Evolutionary conservation across 352 stramenopile species (phyloP).

Genomic region (Pelagophyceae sp.): DNA sequence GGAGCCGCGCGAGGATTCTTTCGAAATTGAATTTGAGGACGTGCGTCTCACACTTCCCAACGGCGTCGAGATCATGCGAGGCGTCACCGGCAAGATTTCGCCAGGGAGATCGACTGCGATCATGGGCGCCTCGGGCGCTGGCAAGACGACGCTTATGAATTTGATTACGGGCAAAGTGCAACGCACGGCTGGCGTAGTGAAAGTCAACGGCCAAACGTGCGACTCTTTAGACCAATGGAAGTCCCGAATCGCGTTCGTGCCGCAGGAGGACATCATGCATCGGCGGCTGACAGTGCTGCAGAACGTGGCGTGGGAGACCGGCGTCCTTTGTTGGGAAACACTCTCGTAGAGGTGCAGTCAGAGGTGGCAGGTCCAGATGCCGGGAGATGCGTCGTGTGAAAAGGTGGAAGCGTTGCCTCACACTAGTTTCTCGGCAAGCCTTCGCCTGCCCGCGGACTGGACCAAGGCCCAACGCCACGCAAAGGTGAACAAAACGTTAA

Average conservation of each 20-base stretch:
- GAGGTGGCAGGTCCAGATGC: too few species aligned
- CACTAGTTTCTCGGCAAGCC: slow-evolving; percentile 5
- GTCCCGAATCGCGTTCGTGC: slow-evolving; percentile 61
- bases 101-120: slow-evolving; percentile 11
- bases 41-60: not conserved
- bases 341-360: too few species aligned
- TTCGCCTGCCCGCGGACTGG: slow-evolving; percentile 48
- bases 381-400: too few species aligned
- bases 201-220: not conserved
- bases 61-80: slow-evolving; percentile 14
- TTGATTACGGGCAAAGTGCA: slow-evolving; percentile 12
- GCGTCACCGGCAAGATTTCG: not conserved
- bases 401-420: too few species aligned
- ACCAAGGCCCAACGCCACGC: slow-evolving; percentile 14
- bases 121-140: slow-evolving; percentile 15
- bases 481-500: slow-evolving; percentile 19
- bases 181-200: not conserved
- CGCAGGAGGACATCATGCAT: slow-evolving; percentile 66
- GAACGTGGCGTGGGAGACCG: slow-evolving; percentile 30
- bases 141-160: slow-evolving; percentile 17
- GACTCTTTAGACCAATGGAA: slow-evolving; percentile 27
- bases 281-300: slow-evolving; percentile 65
- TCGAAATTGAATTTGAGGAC: slow-evolving; percentile 7
- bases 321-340: too few species aligned
- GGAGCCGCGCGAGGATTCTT: not conserved